These are phyloP conservation scores for Vickermania spadyakhi DNA, from an alignment of 208 protist species.

Conservation along the genomic window DNA sequence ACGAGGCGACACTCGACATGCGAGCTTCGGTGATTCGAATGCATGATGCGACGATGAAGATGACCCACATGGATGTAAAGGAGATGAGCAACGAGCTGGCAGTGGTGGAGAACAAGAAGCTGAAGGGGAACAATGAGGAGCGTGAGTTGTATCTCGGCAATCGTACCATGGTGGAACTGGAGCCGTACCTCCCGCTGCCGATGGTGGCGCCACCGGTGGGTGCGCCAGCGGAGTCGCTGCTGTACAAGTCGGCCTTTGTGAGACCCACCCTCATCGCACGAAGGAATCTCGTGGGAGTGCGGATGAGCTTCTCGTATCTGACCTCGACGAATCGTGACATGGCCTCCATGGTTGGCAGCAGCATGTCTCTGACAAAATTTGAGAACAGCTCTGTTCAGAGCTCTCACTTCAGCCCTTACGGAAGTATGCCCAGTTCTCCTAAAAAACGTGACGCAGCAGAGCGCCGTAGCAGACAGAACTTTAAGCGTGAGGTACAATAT, in stretches of 20 bases:
- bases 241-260: background rate
- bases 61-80: background rate
- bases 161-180: background rate
- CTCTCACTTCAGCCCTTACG: background rate
- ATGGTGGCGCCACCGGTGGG: conserved; percentile 2
- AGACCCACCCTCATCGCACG: conserved; percentile 1
- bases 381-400: background rate
- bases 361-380: background rate
- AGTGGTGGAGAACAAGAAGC: background rate
- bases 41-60: background rate
- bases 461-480: background rate
- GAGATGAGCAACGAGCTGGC: background rate
- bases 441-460: background rate
- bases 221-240: background rate
- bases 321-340: background rate
- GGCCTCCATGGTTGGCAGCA: background rate
- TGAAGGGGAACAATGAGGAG: background rate
- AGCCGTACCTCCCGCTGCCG: conserved; percentile 4
- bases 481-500: conserved; percentile 1
- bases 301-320: conserved; percentile 1
- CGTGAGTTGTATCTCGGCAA: background rate
- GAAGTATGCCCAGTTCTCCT: background rate
- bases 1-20: background rate
- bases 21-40: background rate
- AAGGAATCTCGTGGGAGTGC: background rate